These are phyloP conservation scores for Pseudogymnoascus pannorum DNA, from an alignment of 2,329 filamentous ascomycete species.

Conservation along the genomic window DNA sequence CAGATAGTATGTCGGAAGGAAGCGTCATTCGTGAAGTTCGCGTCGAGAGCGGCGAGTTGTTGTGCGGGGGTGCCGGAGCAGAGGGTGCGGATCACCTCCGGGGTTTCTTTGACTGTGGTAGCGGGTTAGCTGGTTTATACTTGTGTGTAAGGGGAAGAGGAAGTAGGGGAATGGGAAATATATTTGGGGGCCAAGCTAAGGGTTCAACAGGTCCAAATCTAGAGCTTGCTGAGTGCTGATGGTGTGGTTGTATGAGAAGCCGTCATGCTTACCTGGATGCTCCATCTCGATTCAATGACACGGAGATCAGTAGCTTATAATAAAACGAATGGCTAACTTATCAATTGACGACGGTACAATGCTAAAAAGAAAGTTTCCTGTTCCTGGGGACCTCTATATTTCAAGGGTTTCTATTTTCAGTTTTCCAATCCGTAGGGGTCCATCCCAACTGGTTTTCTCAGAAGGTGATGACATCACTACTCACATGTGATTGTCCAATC, in stretches of 20 bases:
- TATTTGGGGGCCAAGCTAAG: no score
- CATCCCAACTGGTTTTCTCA: neutral
- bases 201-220: neutral
- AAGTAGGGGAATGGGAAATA: neutral
- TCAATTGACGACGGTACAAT: neutral
- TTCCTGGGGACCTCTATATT: neutral
- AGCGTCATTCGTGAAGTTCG: conserved; percentile 67
- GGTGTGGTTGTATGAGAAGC: neutral
- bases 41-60: conserved; percentile 57
- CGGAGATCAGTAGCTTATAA: neutral
- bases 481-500: conserved; percentile 5
- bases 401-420: neutral
- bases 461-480: neutral
- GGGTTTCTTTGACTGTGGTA: conserved; percentile 50
- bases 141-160: neutral
- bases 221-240: neutral
- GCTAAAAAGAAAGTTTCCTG: neutral
- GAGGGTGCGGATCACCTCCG: conserved; percentile 58
- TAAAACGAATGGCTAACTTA: neutral
- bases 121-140: neutral
- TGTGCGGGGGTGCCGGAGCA: conserved; percentile 58
- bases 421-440: neutral
- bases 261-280: neutral
- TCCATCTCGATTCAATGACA: neutral
- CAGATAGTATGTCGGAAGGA: conserved; percentile 75